Conservation (phyloP, 2,329 filamentous ascomycete species). For the Fusarium mundagurra region DNA sequence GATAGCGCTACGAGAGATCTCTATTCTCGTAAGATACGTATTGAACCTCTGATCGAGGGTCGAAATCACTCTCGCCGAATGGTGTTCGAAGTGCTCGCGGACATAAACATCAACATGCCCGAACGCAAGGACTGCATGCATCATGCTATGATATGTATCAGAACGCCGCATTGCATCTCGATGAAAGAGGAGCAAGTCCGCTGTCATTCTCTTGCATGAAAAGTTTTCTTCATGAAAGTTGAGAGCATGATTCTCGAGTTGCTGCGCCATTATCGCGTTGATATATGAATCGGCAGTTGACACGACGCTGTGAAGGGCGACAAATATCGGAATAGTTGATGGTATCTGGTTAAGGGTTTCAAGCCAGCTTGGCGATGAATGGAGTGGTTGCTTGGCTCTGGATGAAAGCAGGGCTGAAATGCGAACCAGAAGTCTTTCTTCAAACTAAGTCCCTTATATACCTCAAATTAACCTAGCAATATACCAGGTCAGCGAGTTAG, state of each 20-base stretch:
- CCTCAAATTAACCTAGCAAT: too few species aligned
- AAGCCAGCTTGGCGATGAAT: too few species aligned
- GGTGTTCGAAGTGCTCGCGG: not conserved
- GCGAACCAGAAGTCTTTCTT: too few species aligned
- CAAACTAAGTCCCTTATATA: too few species aligned
- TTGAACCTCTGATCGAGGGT: not conserved
- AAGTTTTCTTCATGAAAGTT: not conserved
- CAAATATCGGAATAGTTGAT: too few species aligned
- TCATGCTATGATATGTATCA: not conserved
- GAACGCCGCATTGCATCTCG: not conserved
- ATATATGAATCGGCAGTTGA: not conserved
- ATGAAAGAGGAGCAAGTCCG: not conserved
- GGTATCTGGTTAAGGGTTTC: too few species aligned
- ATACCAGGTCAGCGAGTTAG: too few species aligned
- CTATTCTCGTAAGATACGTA: not conserved
- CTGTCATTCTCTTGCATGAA: not conserved
- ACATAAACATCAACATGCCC: not conserved
- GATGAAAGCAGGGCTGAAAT: too few species aligned
- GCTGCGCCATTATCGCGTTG: not conserved
- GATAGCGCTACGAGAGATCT: not conserved
- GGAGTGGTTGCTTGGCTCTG: too few species aligned
- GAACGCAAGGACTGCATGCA: not conserved
- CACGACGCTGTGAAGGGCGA: too few species aligned
- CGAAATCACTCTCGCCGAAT: not conserved
- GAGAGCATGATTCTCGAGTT: not conserved